phyloP scores from a whole-genome alignment of 495 filamentous ascomycete species.

The Aspergillus bridgeri region DNA sequence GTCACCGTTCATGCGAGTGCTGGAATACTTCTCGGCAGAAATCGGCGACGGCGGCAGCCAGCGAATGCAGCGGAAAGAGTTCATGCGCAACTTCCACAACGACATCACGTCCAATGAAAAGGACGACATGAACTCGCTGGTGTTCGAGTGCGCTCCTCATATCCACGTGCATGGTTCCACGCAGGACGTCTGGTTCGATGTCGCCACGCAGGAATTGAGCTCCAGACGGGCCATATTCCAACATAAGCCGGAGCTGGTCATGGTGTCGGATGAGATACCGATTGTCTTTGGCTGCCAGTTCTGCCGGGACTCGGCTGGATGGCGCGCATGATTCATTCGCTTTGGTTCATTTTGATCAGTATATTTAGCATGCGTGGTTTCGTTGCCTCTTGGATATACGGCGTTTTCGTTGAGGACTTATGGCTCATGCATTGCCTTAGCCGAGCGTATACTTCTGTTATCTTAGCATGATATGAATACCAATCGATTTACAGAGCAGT shows the following conservation, averaged over 20 bases:
- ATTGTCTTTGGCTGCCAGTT: slow-evolving; percentile 36
- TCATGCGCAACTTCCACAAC: slow-evolving; percentile 45
- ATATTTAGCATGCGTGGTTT: background rate
- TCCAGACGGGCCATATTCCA: slow-evolving; percentile 27
- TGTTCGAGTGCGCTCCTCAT: slow-evolving; percentile 33
- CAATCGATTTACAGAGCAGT: background rate
- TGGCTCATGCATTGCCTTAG: background rate
- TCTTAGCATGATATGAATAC: background rate
- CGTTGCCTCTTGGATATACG: background rate
- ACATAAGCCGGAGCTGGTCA: slow-evolving; percentile 34
- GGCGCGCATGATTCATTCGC: slow-evolving; percentile 28
- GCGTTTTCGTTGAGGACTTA: background rate
- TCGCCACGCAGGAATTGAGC: slow-evolving; percentile 31
- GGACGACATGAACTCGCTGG: slow-evolving; percentile 39
- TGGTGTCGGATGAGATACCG: slow-evolving; percentile 33
- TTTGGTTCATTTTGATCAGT: background rate
- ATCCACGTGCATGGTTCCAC: slow-evolving; percentile 34
- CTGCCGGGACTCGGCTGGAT: slow-evolving; percentile 31
- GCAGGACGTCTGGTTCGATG: slow-evolving; percentile 44
- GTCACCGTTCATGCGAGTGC: slow-evolving; percentile 39
- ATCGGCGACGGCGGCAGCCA: slow-evolving; percentile 44
- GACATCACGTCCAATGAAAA: slow-evolving; percentile 36
- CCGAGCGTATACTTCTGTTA: background rate
- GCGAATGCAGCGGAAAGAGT: slow-evolving; percentile 42
- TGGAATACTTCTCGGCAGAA: slow-evolving; percentile 47